A percentile compares a stretch with the other conserved stretches of the same genome.
phyloP scores from a whole-genome alignment of 148 eudicot species.

The Heliamphora exappendiculata region DNA sequence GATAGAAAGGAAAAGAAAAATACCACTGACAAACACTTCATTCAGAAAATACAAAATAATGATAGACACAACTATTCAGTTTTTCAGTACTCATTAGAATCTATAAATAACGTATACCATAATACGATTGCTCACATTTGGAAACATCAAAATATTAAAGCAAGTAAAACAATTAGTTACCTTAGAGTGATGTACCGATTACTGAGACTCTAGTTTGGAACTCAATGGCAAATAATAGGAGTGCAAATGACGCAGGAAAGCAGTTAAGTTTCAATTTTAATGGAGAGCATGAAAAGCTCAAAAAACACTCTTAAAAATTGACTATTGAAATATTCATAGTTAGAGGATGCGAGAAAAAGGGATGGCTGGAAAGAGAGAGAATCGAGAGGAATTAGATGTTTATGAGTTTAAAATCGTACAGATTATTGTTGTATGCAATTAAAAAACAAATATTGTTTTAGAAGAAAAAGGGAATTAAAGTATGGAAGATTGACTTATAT shows the following conservation, averaged over 20 bases:
- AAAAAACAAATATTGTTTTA: background rate
- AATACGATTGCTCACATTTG: background rate
- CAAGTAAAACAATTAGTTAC: background rate
- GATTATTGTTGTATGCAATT: background rate
- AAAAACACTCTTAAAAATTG: background rate
- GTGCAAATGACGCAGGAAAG: too few species aligned
- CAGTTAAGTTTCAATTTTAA: background rate
- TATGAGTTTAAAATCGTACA: background rate
- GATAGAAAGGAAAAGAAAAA: background rate
- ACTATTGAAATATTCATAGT: background rate
- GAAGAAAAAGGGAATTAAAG: background rate
- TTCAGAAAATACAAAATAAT: background rate
- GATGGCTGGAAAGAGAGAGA: background rate
- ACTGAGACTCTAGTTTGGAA: background rate
- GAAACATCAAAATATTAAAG: background rate
- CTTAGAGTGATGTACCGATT: background rate
- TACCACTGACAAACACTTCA: background rate
- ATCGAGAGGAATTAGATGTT: background rate
- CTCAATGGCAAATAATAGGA: background rate
- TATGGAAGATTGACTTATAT: background rate
- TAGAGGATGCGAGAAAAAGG: background rate
- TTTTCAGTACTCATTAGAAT: background rate
- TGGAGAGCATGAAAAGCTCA: background rate
- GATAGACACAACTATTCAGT: background rate
- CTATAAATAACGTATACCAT: background rate